Conservation (phyloP, 208 protist genomes). For the Phytomonas sp. region DNA sequence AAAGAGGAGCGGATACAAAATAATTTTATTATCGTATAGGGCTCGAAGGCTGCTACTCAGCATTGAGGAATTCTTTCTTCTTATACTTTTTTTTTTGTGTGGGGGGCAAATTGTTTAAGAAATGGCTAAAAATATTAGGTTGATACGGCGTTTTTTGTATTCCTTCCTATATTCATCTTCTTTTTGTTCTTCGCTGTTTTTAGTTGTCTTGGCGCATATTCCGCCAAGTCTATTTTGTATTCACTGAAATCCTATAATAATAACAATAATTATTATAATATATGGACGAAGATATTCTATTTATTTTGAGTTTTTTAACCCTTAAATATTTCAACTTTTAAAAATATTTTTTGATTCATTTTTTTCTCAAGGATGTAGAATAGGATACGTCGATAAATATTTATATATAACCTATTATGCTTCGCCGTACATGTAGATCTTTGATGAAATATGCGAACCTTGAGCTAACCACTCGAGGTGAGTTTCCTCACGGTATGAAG, state of each 20-base stretch:
- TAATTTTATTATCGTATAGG: too few species aligned
- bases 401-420: slow-evolving; percentile 25
- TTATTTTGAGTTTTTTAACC: background rate
- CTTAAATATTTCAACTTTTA: slow-evolving; percentile 12
- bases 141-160: background rate
- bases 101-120: too few species aligned
- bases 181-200: background rate
- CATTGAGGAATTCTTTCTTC: too few species aligned
- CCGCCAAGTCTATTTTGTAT: background rate
- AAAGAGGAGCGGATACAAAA: too few species aligned
- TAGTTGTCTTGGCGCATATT: background rate
- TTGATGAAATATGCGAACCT: slow-evolving; percentile 84
- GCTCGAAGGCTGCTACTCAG: too few species aligned
- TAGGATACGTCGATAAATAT: slow-evolving; percentile 3
- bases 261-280: background rate
- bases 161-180: slow-evolving; percentile 6
- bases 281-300: background rate
- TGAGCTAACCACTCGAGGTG: slow-evolving; percentile 75
- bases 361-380: slow-evolving; percentile 9
- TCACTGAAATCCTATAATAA: slow-evolving; percentile 7
- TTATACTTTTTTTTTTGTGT: too few species aligned
- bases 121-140: too few species aligned
- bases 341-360: slow-evolving; percentile 12
- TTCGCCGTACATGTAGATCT: slow-evolving; percentile 19
- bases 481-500: slow-evolving; percentile 90